Conservation (phyloP, 306 rosid genomes). For the Datisca glomerata region DNA sequence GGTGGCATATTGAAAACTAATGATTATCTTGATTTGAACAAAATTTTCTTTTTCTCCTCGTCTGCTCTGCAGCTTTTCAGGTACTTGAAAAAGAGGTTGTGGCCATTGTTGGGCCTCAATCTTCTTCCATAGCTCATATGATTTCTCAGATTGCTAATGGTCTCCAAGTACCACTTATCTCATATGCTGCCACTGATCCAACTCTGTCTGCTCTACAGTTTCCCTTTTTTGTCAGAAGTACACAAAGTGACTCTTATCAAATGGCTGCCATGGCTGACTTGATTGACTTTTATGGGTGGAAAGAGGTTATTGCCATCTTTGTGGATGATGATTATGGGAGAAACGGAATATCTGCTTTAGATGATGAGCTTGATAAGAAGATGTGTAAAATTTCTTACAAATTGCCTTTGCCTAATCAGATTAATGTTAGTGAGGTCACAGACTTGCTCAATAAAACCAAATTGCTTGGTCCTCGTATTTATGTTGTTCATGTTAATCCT, state of each 20-base stretch:
- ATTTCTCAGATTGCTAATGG: constrained; percentile 71
- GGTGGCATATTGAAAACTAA: no score
- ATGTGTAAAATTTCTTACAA: constrained; percentile 44
- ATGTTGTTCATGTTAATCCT: constrained; percentile 66
- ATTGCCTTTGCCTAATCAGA: constrained; percentile 43
- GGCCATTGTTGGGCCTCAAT: constrained; percentile 84
- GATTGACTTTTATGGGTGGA: constrained; percentile 68
- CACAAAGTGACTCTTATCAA: constrained; percentile 62
- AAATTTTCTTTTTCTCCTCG: constrained; percentile 1
- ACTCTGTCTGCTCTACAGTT: constrained; percentile 80
- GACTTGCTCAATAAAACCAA: constrained; percentile 52
- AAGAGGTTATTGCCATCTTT: constrained; percentile 57
- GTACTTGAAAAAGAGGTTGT: constrained; percentile 56
- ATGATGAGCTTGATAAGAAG: constrained; percentile 53
- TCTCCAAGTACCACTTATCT: constrained; percentile 75
- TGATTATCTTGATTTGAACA: constrained; percentile 12
- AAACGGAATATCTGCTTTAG: constrained; percentile 64
- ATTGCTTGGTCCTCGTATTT: constrained; percentile 63
- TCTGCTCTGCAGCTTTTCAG: constrained; percentile 50
- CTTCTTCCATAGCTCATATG: constrained; percentile 68
- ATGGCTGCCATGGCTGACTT: constrained; percentile 76
- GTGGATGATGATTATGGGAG: constrained; percentile 85
- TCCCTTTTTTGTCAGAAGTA: constrained; percentile 66
- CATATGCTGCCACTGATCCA: constrained; percentile 92
- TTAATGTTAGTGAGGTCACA: constrained; percentile 32